Base-by-base conservation (phyloP, 768 basidiomycete species). In the Leucosporidium scottii region DNA sequence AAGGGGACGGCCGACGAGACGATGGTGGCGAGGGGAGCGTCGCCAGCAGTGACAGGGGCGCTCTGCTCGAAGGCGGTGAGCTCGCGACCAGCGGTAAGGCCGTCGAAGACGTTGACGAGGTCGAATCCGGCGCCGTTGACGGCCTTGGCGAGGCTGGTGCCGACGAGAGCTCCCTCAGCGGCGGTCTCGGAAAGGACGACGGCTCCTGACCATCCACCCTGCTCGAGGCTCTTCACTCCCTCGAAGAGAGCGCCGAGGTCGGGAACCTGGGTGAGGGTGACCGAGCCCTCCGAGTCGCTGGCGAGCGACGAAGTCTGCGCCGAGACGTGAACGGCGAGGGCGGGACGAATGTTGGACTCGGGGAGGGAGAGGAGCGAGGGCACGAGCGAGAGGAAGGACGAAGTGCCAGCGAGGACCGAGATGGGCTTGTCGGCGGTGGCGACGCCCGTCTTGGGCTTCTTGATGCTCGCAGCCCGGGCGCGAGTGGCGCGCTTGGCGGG, bases 71-170 rank as follows among this genome's bases (percentile, higher is more conserved):
- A 75, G 62, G 86, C 83, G 3, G 88, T 85, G 44, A 84, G 80
- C 79, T 98, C 92, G 30, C 94, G 86, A 44, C 86, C 82, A 39
- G 86, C 82, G 68, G 85, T 85, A 75, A 89, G 83, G 73, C 94
- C 90, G 78, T 98, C 93, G 76, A 98, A 93, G 51, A 97, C 80
- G 77, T 97, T 92, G 64, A 93, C 83, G 65, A 90, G 86, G 78
- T 94, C 90, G 51, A 80, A 83, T 25, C 80, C 77, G 21, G 82
- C 82, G 3, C 44, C 57, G 28, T 66, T 55, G 59, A 89, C 78
- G 66, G 81, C 82, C 81, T 93, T 93, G n/a, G 91, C 82, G 58
- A 91, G 82, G 31, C 84, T 75, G 4, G 92, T 84, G 64, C 91
- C 84, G 74, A 91, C 88, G 57, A 44, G 3, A 0, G 87, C 83